Conservation (phyloP, 805 yeast species). For the Wickerhamiella sorbophila region DNA sequence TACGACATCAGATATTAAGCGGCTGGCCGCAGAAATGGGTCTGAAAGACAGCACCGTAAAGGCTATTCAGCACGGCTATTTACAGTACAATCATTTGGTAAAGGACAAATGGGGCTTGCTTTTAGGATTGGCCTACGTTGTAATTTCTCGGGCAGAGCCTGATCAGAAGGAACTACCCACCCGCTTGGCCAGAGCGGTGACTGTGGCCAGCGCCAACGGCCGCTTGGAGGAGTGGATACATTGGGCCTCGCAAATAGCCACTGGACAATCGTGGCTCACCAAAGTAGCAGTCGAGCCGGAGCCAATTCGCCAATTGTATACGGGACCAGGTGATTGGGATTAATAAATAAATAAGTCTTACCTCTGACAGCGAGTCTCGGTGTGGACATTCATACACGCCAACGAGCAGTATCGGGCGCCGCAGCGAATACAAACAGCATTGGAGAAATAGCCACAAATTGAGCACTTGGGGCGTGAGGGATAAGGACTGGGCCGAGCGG, state of each 20-base stretch:
- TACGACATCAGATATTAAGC: not conserved
- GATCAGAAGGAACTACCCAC: constrained; percentile 8
- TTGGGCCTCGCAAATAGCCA: constrained; percentile 24
- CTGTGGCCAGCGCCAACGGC: constrained; percentile 3
- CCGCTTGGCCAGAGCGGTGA: constrained; percentile 4
- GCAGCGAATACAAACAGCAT: constrained; percentile 25
- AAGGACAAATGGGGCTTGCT: constrained; percentile 26
- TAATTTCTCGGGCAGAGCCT: constrained; percentile 22
- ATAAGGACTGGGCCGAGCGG: constrained; percentile 25
- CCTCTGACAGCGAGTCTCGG: constrained; percentile 26
- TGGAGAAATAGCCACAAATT: constrained; percentile 30
- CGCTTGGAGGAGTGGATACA: constrained; percentile 23
- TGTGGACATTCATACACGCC: constrained; percentile 25
- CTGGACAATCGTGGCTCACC: constrained; percentile 24
- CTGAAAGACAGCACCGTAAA: constrained; percentile 6
- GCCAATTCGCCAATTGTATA: constrained; percentile 4
- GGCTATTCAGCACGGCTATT: constrained; percentile 19
- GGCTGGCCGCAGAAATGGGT: constrained; percentile 8
- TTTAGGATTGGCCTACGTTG: constrained; percentile 21
- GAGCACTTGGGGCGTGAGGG: constrained; percentile 26
- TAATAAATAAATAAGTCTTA: constrained; percentile 13
- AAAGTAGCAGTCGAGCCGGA: constrained; percentile 16
- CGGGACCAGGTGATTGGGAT: constrained; percentile 1
- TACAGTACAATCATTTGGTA: constrained; percentile 21
- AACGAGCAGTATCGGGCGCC: constrained; percentile 26